Evolutionary conservation across 495 filamentous ascomycete genomes (phyloP).

Genomic region (Talaromyces thailandensis): DNA sequence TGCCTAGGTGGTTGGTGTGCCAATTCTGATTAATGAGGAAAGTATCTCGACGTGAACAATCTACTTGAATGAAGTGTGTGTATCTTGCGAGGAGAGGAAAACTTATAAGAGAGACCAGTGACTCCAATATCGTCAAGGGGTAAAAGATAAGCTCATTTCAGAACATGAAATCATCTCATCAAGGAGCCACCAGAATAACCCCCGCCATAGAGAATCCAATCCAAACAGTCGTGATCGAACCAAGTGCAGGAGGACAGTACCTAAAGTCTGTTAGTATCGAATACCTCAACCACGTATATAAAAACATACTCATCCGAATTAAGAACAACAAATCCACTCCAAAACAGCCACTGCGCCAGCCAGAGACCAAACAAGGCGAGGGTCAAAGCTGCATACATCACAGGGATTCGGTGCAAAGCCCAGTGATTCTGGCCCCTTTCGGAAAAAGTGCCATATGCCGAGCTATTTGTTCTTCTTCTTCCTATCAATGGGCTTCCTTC

Average conservation of each 20-base stretch:
- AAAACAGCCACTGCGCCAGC: not conserved
- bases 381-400: not conserved
- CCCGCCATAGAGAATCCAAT: not conserved
- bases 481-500: not conserved
- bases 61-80: no score
- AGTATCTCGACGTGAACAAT: no score
- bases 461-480: not conserved
- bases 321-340: not conserved
- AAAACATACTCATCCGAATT: not conserved
- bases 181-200: not conserved
- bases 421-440: not conserved
- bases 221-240: not conserved
- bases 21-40: no score
- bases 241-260: not conserved
- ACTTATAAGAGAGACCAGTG: no score
- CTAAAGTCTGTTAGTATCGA: not conserved
- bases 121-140: no score
- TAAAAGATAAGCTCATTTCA: not conserved
- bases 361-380: not conserved
- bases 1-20: no score
- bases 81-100: no score
- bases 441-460: not conserved
- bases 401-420: not conserved
- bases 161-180: not conserved
- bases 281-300: not conserved